Conservation (phyloP, 768 basidiomycete species). For the Rhodotorula graminis region DNA sequence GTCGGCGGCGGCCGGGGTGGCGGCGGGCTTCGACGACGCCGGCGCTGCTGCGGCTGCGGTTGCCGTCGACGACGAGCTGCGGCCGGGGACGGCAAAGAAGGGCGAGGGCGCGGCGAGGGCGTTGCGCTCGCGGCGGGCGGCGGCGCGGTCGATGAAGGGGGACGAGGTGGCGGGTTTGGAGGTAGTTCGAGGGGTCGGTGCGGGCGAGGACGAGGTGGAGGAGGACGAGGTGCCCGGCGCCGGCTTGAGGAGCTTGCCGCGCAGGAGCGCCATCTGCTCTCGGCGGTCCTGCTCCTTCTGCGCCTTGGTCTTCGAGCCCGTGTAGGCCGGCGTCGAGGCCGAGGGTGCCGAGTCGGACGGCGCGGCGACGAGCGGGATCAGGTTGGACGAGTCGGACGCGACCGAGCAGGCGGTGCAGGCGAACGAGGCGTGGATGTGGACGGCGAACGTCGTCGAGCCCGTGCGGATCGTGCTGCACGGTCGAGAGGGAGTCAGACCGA, state of each 20-base stretch:
- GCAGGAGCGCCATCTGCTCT: constrained; percentile 19
- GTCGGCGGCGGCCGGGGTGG: neutral
- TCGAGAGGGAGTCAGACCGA: neutral
- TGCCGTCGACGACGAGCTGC: neutral
- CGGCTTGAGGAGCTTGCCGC: constrained; percentile 30
- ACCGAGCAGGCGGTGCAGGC: constrained; percentile 32
- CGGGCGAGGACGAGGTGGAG: neutral
- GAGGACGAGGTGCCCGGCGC: neutral
- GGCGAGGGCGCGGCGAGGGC: neutral
- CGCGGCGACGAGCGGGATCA: constrained; percentile 25
- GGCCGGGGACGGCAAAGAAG: neutral
- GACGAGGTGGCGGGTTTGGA: neutral
- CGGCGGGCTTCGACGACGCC: neutral
- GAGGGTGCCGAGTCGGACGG: neutral
- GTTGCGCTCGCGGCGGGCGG: constrained; percentile 24
- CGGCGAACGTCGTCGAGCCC: constrained; percentile 26
- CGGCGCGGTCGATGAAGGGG: constrained; percentile 30
- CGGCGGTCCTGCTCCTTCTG: constrained; percentile 33
- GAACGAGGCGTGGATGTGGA: constrained; percentile 35
- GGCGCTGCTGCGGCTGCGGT: neutral
- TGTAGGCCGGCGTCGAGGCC: neutral
- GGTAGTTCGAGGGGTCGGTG: neutral
- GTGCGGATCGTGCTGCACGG: constrained; percentile 8
- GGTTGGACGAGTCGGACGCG: constrained; percentile 35
- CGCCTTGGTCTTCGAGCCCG: constrained; percentile 19